These are phyloP conservation scores for Colletotrichum sp. DNA, from an alignment of 2,329 filamentous ascomycete genomes.

Conservation along the genomic window DNA sequence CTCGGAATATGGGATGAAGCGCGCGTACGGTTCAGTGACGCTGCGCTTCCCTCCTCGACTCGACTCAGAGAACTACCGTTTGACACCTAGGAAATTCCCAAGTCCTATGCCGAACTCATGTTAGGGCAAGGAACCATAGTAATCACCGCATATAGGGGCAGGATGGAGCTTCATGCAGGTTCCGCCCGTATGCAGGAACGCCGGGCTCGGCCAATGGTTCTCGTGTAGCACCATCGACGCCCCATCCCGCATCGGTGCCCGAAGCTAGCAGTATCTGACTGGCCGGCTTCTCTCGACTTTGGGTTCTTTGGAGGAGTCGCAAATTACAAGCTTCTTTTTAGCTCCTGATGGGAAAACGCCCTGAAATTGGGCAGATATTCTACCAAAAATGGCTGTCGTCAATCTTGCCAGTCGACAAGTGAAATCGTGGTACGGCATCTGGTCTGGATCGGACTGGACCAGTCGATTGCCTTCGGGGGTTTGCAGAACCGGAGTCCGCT, in stretches of 20 bases:
- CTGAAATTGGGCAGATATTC: neutral
- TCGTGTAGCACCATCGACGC: neutral
- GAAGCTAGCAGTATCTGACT: neutral
- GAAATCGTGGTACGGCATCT: neutral
- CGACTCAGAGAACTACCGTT: neutral
- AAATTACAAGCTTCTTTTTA: slow-evolving; percentile 3
- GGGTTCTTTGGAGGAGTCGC: neutral
- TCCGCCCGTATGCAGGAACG: slow-evolving; percentile 18
- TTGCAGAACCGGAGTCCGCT: neutral
- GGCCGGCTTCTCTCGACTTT: neutral
- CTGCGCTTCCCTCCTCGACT: neutral
- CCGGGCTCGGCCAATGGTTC: neutral
- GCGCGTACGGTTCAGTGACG: neutral
- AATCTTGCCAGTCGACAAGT: neutral
- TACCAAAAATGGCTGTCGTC: neutral
- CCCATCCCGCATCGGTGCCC: neutral
- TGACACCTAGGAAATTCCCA: neutral
- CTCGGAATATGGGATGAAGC: neutral
- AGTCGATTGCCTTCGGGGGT: neutral
- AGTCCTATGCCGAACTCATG: neutral
- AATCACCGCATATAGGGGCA: slow-evolving; percentile 5
- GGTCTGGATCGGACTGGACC: neutral
- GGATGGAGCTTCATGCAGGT: slow-evolving; percentile 6
- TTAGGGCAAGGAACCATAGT: neutral
- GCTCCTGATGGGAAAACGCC: neutral